Evolutionary conservation across 2,329 filamentous ascomycete species (phyloP).

Genomic region (Colletotrichum zoysiae): DNA sequence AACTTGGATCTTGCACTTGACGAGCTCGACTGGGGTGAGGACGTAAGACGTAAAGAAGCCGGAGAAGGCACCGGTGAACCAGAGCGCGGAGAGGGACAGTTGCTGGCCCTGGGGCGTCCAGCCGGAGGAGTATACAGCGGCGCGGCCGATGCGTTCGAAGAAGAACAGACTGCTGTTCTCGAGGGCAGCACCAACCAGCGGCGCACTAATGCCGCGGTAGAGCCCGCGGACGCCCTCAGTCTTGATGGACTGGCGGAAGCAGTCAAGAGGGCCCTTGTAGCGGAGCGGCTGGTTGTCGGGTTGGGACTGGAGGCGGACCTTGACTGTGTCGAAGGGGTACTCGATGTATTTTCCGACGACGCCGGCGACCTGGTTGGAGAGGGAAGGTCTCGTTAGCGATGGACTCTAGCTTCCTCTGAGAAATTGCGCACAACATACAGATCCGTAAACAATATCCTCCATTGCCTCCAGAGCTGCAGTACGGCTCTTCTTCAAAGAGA

Average conservation of each 20-base stretch:
- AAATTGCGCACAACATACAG: conserved; percentile 65
- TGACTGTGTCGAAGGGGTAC: conserved; percentile 98
- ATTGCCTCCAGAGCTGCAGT: conserved; percentile 73
- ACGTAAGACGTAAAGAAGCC: conserved; percentile 91
- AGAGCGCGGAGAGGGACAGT: conserved; percentile 80
- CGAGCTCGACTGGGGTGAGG: conserved; percentile 93
- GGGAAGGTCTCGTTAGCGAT: conserved; percentile 20
- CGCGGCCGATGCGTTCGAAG: conserved; percentile 83
- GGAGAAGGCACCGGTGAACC: conserved; percentile 85
- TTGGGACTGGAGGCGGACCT: conserved; percentile 97
- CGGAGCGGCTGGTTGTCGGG: conserved; percentile 83
- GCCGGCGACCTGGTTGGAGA: conserved; percentile 74
- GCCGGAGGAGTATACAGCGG: conserved; percentile 69
- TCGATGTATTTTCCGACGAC: conserved; percentile 96
- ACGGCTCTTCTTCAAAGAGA: conserved; percentile 39
- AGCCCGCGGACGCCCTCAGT: conserved; percentile 84
- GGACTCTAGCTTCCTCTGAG: neutral
- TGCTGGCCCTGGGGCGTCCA: conserved; percentile 65
- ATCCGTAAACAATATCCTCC: conserved; percentile 91
- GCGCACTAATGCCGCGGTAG: conserved; percentile 93
- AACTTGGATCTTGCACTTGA: conserved; percentile 99
- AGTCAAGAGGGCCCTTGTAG: conserved; percentile 91
- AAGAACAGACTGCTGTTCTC: conserved; percentile 95
- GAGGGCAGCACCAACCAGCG: conserved; percentile 88
- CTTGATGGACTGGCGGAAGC: conserved; percentile 87